Conservation (phyloP, 2,329 filamentous ascomycete genomes). For the Cladophialophora bantiana region DNA sequence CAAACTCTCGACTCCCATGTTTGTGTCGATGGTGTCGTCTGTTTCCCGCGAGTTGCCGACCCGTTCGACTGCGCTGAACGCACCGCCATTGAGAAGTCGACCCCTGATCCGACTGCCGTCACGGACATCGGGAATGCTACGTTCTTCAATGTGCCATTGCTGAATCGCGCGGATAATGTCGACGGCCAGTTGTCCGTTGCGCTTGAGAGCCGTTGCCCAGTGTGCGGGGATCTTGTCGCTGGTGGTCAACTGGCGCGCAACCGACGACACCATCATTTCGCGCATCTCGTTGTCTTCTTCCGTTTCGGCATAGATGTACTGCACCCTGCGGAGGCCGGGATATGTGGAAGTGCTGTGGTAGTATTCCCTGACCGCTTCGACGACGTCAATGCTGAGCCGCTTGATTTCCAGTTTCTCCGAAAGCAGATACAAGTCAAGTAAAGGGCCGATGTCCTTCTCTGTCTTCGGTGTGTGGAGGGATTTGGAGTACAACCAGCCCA, state of each 20-base stretch:
- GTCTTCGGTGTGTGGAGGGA: constrained; percentile 56
- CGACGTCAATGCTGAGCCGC: constrained; percentile 55
- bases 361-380: constrained; percentile 58
- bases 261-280: constrained; percentile 56
- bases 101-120: constrained; percentile 38
- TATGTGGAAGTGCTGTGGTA: constrained; percentile 62
- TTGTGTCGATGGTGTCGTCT: constrained; percentile 27
- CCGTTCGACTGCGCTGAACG: constrained; percentile 37
- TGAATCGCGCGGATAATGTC: constrained; percentile 63
- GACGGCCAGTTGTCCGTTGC: constrained; percentile 63
- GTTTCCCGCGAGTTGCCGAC: constrained; percentile 32
- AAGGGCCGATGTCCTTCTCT: constrained; percentile 58
- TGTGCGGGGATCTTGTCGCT: constrained; percentile 59
- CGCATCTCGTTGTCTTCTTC: constrained; percentile 57
- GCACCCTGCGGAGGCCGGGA: constrained; percentile 60
- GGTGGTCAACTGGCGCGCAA: constrained; percentile 60
- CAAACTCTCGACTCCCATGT: constrained; percentile 32
- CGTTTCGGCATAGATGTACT: constrained; percentile 61
- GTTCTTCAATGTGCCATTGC: constrained; percentile 60
- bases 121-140: constrained; percentile 58
- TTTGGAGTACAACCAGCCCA: constrained; percentile 62
- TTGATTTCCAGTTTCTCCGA: constrained; percentile 61
- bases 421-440: constrained; percentile 64
- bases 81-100: constrained; percentile 26
- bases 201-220: constrained; percentile 62